These are phyloP conservation scores for Microbotryum silenes-acaulis DNA, from an alignment of 1,284 basidiomycete genomes.

Conservation along the genomic window DNA sequence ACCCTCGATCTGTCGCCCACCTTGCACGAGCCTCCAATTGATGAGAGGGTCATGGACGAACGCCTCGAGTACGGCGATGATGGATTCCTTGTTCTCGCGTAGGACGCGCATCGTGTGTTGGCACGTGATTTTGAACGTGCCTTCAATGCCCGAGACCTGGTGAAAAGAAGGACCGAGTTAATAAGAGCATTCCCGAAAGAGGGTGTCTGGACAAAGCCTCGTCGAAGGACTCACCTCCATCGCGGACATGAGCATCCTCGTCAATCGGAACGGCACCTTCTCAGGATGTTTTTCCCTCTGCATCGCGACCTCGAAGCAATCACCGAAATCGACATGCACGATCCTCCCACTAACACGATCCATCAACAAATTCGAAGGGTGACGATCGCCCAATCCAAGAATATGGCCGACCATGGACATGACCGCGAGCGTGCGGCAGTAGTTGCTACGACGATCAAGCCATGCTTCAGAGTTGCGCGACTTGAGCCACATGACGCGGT, in stretches of 20 bases:
- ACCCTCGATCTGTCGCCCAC: constrained; percentile 33
- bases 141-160: constrained; percentile 91
- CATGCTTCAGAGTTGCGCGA: constrained; percentile 92
- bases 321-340: constrained; percentile 87
- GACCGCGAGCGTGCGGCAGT: constrained; percentile 88
- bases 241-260: constrained; percentile 95
- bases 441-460: constrained; percentile 93
- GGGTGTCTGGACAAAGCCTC: not conserved
- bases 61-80: constrained; percentile 94
- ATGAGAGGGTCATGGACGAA: constrained; percentile 56
- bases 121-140: constrained; percentile 85
- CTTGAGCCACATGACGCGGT: constrained; percentile 95
- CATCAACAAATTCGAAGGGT: constrained; percentile 91
- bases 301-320: constrained; percentile 45
- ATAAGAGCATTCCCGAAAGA: not conserved
- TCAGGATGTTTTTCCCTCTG: constrained; percentile 80
- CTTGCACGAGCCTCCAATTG: constrained; percentile 48
- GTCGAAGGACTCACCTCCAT: constrained; percentile 70
- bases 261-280: constrained; percentile 96
- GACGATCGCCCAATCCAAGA: constrained; percentile 93
- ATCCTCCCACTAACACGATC: constrained; percentile 91
- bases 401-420: constrained; percentile 97
- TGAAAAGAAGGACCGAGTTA: not conserved
- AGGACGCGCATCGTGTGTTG: constrained; percentile 96
- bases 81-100: constrained; percentile 91